Evolutionary conservation across 2,329 filamentous ascomycete species (phyloP).

Genomic region (Alternaria dauci): DNA sequence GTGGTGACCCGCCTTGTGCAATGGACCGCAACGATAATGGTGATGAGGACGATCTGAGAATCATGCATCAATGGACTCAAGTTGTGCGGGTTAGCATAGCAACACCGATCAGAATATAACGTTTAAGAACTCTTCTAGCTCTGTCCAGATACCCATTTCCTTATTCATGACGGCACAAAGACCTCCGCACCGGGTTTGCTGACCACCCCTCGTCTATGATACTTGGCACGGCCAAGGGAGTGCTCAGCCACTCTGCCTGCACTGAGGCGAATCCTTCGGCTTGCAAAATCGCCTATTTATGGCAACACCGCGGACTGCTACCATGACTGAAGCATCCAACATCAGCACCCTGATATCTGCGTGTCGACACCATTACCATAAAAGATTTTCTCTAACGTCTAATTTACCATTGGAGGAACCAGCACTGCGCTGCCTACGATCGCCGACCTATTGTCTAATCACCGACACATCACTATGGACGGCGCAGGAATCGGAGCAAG

Average conservation of each 20-base stretch:
- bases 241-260: neutral
- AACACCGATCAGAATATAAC: neutral
- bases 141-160: neutral
- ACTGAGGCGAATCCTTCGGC: conserved; percentile 1
- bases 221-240: neutral
- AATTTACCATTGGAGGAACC: neutral
- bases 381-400: neutral
- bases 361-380: neutral
- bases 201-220: neutral
- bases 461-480: neutral
- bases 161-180: neutral
- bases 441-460: neutral
- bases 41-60: neutral
- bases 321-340: neutral
- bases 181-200: neutral
- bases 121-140: neutral
- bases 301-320: neutral
- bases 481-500: neutral
- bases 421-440: neutral
- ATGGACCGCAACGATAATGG: neutral
- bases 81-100: neutral
- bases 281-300: neutral
- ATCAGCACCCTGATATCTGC: neutral
- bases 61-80: neutral
- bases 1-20: neutral